Evolutionary conservation across 768 basidiomycete species (phyloP), one percentile per base, ranked within the genome.

Genomic region (Suillus discolor): DNA sequence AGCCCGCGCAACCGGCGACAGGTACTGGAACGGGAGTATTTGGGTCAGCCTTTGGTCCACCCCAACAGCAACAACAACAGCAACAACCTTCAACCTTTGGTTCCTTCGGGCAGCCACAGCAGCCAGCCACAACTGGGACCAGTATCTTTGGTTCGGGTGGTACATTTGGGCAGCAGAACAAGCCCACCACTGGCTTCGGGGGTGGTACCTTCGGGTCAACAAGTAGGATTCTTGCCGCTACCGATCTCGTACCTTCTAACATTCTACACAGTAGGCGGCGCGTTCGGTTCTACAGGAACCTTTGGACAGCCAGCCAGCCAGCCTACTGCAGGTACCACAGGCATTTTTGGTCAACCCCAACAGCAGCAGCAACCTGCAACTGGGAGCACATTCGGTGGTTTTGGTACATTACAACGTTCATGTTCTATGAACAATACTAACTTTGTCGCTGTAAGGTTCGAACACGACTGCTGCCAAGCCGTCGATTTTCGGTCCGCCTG

Each of bases 101-200:
- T 65, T 73, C 81, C 2, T 90, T 90, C 73, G 84, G 85, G 39
- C 86, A 85, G 73, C 75, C 79, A 20, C 77, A 74, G 44, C 82
- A 72, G 59, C 75, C 70, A 67, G 71, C 71, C 4, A 65, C 72
- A 66, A 49, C 81, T 3, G 72, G 79, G 31, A 60, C 67, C 13
- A 57, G 68, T 51, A 67, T 77, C 18, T 83, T 82, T 36, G 74
- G 79, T 57, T 69, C 73, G 57, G 42, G 81, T 28, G 54, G 53
- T 49, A 34, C 72, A 34, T 77, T 78, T 31, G 78, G 74, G 28
- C 76, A 77, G 66, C 61, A 66, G 42, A 62, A 72, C 61, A 76
- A 79, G 54, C 78, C 78, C 49, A 57, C 73, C 25, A 68, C 75
- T 61, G 75, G 74, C 42, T 77, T 78, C 47, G 72, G 64, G 4